Base-by-base conservation (phyloP, 768 basidiomycete genomes). In the Sporobolomyces pararoseus region DNA sequence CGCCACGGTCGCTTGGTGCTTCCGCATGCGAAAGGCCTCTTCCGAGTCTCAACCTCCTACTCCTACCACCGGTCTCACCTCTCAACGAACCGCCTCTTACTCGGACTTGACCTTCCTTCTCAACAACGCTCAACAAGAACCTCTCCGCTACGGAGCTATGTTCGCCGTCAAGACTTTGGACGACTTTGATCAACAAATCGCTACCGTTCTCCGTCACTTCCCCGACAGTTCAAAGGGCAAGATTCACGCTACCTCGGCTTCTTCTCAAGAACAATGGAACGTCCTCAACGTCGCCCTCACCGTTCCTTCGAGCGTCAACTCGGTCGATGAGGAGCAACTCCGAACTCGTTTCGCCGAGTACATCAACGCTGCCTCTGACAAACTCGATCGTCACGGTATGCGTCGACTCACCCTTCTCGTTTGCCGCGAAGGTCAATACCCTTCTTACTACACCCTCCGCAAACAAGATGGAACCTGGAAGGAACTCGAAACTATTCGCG, bases 101-200 rank as follows among this genome's bases (percentile, higher is more conserved):
- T 95, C 92, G 76, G 96, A 99, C 79, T 82, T 99, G 73, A 91
- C 89, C 53, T 98, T 93, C 80, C 84, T 97, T 80, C 91, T 98
- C 80, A 86, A 82, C 77, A 87, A 86, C 71, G 86, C 88, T 63
- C 89, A 92, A 78, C 85, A 88, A 9, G 92, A 97, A 78, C 95
- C 96, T 29, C 81, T 90, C 46, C 89, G 96, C 53, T 89, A 85
- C 71, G 96, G 96, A 74, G 89, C 89, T 34, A 90, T 98, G 74
- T 88, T 92, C 37, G 91, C 93, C 91, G 85, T 86, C 88, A 60
- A 87, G 88, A 78, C 79, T 91, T 58, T 72, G 66, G 66, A 63
- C 61, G 37, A 58, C 62, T 57, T 70, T 51, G 47, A 61, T 50
- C 66, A 74, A n/a, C 63, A 72, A 65, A 65, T 75, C 63, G 4